Evolutionary conservation across 2,329 filamentous ascomycete genomes (phyloP), one percentile per base, ranked within the genome.

Genomic region (Lachnellula occidentalis): DNA sequence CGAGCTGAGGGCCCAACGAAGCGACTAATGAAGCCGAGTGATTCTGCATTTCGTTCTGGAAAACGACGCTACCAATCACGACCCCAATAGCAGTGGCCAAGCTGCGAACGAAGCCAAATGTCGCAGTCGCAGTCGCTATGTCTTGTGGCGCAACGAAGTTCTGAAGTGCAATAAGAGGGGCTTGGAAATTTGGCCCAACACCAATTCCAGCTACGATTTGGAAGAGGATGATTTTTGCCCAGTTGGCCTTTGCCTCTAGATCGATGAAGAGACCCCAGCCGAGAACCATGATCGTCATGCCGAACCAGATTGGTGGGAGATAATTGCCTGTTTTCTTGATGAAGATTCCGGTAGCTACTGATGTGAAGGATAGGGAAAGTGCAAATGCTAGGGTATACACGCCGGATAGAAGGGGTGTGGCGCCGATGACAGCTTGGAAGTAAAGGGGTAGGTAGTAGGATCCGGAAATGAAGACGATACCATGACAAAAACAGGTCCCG

Each of bases 341-440:
- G 54, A 76, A 71, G 11, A 83, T 60, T 24, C 83, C 83, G 0
- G 78, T 78, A 11, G 67, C 65, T 5, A 79, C 78, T 0, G 86
- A 88, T 34, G 78, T 67, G 58, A 88, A 61, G 0, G 87, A 88
- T 3, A 90, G 73, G 4, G 83, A 77, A 22, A 92, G 67, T 7
- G 87, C 86, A 57, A 81, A 81, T 0, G 88, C 85, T 15, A 92
- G 76, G 19, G 90, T 71, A 67, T 90, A 90, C 49, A 92, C 85
- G 47, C 89, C 89, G 1, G 85, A 89, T 22, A 88, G 73, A 34
- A 92, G 79, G 0, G 89, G 86, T 0, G 59, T 59, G 3, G 58
- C 60, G 2, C 57, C 57, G 0, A 61, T 42, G 12, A 64, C 60
- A 9, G 59, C 83, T 71, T 95, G 90, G 72, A 90, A 92, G 74